Evolutionary conservation across 352 stramenopile genomes (phyloP), one percentile per base, ranked within the genome.

Genomic region (Pythium oligandrum): DNA sequence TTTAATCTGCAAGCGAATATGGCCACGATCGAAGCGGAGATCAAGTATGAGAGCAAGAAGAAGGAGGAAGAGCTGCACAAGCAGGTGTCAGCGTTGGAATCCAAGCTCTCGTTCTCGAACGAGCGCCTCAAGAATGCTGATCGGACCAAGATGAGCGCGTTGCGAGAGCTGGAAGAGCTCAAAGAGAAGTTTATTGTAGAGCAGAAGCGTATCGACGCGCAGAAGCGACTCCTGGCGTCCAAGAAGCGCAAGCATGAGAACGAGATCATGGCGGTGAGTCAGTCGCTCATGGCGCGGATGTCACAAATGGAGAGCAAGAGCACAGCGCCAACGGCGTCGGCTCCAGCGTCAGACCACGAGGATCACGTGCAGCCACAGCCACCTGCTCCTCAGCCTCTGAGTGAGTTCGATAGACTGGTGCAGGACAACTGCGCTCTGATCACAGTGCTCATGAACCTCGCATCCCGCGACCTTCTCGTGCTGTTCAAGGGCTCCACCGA

Each of bases 171-270:
- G 4, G 73, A 90, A 6, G 74, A 87, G 39, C 52, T 87, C 45
- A 64, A 83, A 53, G 66, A 86, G 62, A 77, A 72, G 50, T 67
- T 77, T 32, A 43, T 71, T 11, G 57, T 88, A 4, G 78, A 90
- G 44, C 59, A 66, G 46, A 90, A 92, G 60, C 73, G 77, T 8
- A 31, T 83, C 11, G 78, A 90, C 9, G 82, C 78, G 5, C 68
- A 92, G 63, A 80, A 73, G 42, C 63, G 73, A 34, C 63, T 88
- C n/a, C 63, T 88, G 44, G 78, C 74, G 9, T 84, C 70, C 42
- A 83, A 79, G 59, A 71, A 78, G 37, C 77, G 80, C 52, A 85
- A 85, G 37, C 75, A 88, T 7, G 66, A 75, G 40, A 79, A 57
- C 37, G 68, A 73, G 17, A 42, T 73, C 39, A 51, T 82, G 7